Conservation (phyloP, 2,329 filamentous ascomycete genomes). For the Fusarium tupiense region DNA sequence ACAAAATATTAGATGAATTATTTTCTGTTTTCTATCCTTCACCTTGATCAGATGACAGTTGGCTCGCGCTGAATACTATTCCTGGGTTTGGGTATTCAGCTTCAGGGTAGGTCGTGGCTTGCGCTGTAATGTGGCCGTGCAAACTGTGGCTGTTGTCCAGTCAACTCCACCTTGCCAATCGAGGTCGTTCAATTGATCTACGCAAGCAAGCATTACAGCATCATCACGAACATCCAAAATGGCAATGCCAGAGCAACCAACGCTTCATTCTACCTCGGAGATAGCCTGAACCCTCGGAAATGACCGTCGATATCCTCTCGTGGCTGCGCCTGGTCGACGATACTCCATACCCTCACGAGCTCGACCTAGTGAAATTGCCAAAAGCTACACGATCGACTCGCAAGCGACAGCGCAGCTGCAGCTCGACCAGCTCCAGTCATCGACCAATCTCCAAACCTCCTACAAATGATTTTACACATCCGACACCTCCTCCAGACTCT, state of each 20-base stretch:
- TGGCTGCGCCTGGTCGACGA: neutral
- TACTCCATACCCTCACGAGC: neutral
- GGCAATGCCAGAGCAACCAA: fast-evolving
- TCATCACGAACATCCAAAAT: neutral
- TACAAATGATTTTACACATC: neutral
- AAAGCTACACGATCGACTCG: neutral
- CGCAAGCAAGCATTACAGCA: neutral
- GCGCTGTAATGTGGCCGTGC: neutral
- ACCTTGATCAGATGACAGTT: too few relatives aligned
- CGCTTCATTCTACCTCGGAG: fast-evolving
- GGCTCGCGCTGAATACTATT: neutral
- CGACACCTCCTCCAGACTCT: neutral
- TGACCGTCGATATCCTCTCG: neutral
- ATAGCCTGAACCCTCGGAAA: neutral
- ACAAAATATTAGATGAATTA: fast-evolving
- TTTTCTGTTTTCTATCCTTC: neutral
- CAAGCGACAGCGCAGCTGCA: neutral
- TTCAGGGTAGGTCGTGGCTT: neutral
- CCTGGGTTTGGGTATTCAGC: fast-evolving
- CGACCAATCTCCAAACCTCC: neutral
- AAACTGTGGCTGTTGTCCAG: neutral
- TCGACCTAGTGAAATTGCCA: neutral
- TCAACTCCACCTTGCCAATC: neutral
- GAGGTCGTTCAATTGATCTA: neutral
- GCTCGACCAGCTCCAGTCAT: neutral